phyloP scores from a whole-genome alignment of 495 filamentous ascomycete genomes.

The Amorphotheca resinae region DNA sequence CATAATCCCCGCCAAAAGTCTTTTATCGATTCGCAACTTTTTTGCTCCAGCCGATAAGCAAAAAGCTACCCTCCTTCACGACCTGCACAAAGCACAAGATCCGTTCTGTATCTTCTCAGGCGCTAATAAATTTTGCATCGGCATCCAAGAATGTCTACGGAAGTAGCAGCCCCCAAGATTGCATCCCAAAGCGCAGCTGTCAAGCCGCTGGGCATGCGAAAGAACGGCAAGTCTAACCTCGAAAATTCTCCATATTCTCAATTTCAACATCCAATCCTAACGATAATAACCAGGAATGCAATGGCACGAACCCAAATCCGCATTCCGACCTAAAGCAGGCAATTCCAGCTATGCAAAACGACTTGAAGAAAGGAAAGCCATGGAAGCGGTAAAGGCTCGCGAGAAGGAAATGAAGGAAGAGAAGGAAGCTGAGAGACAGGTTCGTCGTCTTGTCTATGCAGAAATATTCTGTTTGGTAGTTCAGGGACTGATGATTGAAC shows the following conservation, averaged over 20 bases:
- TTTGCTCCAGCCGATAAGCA: neutral
- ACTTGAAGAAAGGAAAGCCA: slow-evolving; percentile 45
- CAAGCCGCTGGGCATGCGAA: slow-evolving; percentile 41
- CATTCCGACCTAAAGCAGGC: slow-evolving; percentile 76
- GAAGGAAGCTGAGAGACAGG: slow-evolving; percentile 78
- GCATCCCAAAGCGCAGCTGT: neutral
- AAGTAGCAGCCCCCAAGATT: slow-evolving; percentile 3
- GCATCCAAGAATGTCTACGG: slow-evolving; percentile 10
- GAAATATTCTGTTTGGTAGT: no score
- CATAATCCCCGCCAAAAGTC: no score
- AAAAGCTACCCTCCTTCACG: no score
- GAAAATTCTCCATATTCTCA: neutral
- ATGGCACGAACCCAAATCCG: slow-evolving; percentile 71
- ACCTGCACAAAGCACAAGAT: no score
- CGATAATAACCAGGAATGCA: slow-evolving; percentile 60
- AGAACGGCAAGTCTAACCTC: slow-evolving; percentile 42
- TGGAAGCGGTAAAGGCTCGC: slow-evolving; percentile 66
- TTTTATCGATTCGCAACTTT: neutral
- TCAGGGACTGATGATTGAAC: slow-evolving; percentile 11
- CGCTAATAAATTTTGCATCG: no score
- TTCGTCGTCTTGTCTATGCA: no score
- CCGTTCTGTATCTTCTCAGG: no score
- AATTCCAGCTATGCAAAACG: slow-evolving; percentile 70
- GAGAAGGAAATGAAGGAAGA: slow-evolving; percentile 95
- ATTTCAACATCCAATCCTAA: neutral